Conservation (phyloP, 306 rosid genomes). For the Gillenia trifoliata region DNA sequence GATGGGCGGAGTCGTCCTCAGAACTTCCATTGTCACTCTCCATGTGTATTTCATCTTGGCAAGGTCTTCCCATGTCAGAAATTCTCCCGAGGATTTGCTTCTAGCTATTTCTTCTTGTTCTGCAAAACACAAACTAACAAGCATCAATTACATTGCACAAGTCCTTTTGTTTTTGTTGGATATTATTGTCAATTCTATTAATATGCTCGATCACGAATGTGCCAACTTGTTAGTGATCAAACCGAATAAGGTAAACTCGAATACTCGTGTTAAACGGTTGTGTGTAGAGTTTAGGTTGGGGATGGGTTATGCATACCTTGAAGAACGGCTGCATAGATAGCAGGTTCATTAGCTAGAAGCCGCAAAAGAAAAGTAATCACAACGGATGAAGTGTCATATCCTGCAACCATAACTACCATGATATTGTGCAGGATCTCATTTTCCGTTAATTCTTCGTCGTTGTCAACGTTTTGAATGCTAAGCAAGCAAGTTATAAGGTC, state of each 20-base stretch:
- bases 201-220: background rate
- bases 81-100: slow-evolving; percentile 48
- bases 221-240: background rate
- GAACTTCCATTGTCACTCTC: slow-evolving; percentile 63
- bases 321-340: slow-evolving; percentile 48
- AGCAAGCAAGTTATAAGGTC: slow-evolving; percentile 63
- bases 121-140: slow-evolving; percentile 29
- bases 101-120: slow-evolving; percentile 68
- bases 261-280: background rate
- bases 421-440: slow-evolving; percentile 59
- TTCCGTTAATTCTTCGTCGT: slow-evolving; percentile 41
- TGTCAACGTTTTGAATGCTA: slow-evolving; percentile 34
- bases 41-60: slow-evolving; percentile 84
- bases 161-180: too few species aligned
- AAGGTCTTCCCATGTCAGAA: slow-evolving; percentile 71
- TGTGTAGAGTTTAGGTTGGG: background rate
- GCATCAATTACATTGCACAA: background rate
- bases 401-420: slow-evolving; percentile 62
- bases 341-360: slow-evolving; percentile 47
- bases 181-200: too few species aligned
- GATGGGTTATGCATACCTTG: slow-evolving; percentile 44
- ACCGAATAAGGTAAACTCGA: background rate
- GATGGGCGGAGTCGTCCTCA: slow-evolving; percentile 63
- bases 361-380: slow-evolving; percentile 55
- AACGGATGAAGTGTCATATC: slow-evolving; percentile 64